These are phyloP conservation scores for Shiraia sp. DNA, from an alignment of 2,329 filamentous ascomycete genomes.

Conservation along the genomic window DNA sequence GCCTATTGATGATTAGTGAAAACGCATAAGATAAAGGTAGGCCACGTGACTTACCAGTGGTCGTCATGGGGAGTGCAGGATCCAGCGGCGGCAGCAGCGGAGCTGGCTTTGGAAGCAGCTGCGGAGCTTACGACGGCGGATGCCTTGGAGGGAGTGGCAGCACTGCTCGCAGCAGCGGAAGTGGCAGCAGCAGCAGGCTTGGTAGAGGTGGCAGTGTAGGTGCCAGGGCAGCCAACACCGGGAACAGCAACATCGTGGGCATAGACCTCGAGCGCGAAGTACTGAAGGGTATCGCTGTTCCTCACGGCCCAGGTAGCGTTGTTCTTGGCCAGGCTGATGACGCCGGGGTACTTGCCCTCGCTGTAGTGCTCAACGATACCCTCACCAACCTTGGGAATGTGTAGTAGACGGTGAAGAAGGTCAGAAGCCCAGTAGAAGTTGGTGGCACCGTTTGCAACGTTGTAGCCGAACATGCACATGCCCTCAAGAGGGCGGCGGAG, in stretches of 20 bases:
- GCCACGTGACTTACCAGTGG: constrained; percentile 24
- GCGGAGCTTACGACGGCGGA: constrained; percentile 1
- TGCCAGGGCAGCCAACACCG: constrained; percentile 64
- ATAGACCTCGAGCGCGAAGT: constrained; percentile 70
- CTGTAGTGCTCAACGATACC: constrained; percentile 65
- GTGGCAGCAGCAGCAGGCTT: constrained; percentile 7
- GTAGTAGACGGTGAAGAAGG: constrained; percentile 68
- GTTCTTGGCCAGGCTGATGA: constrained; percentile 57
- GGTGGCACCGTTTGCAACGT: constrained; percentile 58
- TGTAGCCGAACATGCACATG: constrained; percentile 67
- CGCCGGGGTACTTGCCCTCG: constrained; percentile 62
- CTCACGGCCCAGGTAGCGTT: constrained; percentile 55
- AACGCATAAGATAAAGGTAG: background rate
- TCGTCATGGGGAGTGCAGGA: constrained; percentile 27
- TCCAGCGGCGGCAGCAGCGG: constrained; percentile 10
- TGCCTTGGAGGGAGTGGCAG: constrained; percentile 1
- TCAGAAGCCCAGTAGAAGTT: constrained; percentile 70
- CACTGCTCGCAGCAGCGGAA: constrained; percentile 4
- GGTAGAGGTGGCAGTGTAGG: constrained; percentile 16
- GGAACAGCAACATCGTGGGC: constrained; percentile 67
- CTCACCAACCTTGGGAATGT: constrained; percentile 65
- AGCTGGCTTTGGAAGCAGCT: constrained; percentile 5
- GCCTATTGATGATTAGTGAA: constrained; percentile 10
- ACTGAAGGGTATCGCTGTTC: constrained; percentile 67
- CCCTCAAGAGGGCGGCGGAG: constrained; percentile 61